These are phyloP conservation scores for Kondoa malvinella DNA, from an alignment of 768 basidiomycete genomes.

Conservation along the genomic window DNA sequence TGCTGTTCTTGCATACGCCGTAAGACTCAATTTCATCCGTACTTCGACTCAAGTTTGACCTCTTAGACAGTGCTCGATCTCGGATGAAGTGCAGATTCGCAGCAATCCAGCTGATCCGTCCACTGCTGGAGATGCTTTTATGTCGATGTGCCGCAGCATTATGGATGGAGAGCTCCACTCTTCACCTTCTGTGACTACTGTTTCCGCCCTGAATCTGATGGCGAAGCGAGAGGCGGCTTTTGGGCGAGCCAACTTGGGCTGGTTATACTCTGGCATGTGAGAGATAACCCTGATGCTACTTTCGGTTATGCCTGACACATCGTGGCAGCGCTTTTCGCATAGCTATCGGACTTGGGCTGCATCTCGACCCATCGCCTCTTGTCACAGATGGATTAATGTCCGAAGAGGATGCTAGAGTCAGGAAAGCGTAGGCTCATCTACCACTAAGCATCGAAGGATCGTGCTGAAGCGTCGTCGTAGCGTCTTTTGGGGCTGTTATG, in stretches of 20 bases:
- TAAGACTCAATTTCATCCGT: neutral
- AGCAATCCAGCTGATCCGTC: neutral
- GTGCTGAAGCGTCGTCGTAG: neutral
- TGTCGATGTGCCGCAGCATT: neutral
- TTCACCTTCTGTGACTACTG: neutral
- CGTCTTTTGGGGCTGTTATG: neutral
- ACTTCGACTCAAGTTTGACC: no score
- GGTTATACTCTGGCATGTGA: neutral
- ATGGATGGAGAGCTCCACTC: neutral
- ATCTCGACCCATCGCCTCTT: neutral
- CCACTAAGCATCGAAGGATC: neutral
- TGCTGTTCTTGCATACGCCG: neutral
- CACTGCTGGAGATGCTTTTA: neutral
- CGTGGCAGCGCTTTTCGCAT: neutral
- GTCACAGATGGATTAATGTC: neutral
- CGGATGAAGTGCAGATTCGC: neutral
- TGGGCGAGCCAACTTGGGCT: neutral
- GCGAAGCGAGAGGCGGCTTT: neutral
- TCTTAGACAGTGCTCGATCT: neutral
- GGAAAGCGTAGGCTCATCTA: neutral
- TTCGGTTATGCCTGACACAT: no score
- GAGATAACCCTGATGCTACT: no score
- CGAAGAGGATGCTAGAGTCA: neutral
- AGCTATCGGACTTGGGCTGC: neutral
- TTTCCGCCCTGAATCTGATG: neutral